Base-by-base conservation (phyloP, 2,329 filamentous ascomycete species). In the Botrytis paeoniae region DNA sequence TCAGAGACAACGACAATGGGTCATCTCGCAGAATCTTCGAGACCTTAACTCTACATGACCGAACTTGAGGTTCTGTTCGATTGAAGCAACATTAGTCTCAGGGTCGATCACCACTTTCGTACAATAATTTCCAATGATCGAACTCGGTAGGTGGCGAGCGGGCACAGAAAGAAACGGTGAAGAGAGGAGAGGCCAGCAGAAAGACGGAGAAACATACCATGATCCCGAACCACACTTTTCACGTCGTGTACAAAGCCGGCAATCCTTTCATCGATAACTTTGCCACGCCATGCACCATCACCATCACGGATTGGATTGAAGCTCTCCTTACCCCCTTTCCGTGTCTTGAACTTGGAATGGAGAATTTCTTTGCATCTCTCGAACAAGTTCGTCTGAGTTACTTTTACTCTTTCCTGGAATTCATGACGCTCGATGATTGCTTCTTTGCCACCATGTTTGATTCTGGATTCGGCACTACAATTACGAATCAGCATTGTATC, bases 341-440 rank as follows among this genome's bases (percentile, higher is more conserved):
- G 74, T 51, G 78, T 80, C 71, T 80, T 80, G 75, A 80, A 80
- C 37, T 78, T 79, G 74, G 79, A 79, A 70, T 80, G 79, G 69
- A 80, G 80, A 41, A 80, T 80, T 72, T 80, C 79, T 65, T 80
- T 80, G 73, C 78, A 80, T 37, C 79, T 73, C 9, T 80, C 78
- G 51, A 80, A 80, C 35, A 80, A 72, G 73, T 80, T 76, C 25
- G 73, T 78, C 70, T 80, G 76, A 32, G 76, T 79, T 72, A 79
- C 71, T 25, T 73, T 68, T 22, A 80, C 73, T 9, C 80, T 73
- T 37, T 77, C 72, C 39, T 74, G 70, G 48, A 78, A 77, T 41
- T 75, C 70, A 4, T 72, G 69, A 10, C 76, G 74, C 64, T 80
- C 78, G 4, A 72, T 66, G n/a, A 69, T 69, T 20, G 75, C 75